A percentile compares a stretch with the other conserved stretches of the same genome.
These are phyloP conservation scores for Globisporangium alternatum DNA, from an alignment of 352 stramenopile species.

Conservation along the genomic window DNA sequence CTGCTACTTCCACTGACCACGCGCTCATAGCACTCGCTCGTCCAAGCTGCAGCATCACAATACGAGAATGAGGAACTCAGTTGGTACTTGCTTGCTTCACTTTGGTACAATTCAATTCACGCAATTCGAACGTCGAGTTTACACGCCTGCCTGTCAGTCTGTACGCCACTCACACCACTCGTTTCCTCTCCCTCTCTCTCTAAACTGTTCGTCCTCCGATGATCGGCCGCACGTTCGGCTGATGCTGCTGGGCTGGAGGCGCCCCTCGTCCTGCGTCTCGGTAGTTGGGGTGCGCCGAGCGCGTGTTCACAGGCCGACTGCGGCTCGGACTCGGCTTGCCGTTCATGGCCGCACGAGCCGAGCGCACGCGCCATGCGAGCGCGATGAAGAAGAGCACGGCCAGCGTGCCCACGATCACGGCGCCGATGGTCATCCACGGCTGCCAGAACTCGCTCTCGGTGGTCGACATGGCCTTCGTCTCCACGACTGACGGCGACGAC, in stretches of 20 bases:
- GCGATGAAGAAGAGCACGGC: slow-evolving; percentile 54
- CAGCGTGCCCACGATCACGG: slow-evolving; percentile 46
- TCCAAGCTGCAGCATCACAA: no score
- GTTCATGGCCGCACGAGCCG: slow-evolving; percentile 10
- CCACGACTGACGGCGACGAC: slow-evolving; percentile 47
- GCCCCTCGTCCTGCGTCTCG: neutral
- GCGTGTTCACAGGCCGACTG: neutral
- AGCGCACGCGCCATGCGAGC: slow-evolving; percentile 42
- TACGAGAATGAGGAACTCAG: no score
- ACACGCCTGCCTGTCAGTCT: neutral
- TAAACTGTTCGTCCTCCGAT: slow-evolving; percentile 2
- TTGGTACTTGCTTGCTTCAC: neutral
- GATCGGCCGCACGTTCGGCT: neutral
- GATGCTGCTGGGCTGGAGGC: neutral
- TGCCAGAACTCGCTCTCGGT: slow-evolving; percentile 45
- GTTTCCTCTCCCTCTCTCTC: neutral
- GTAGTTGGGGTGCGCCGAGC: slow-evolving; percentile 1
- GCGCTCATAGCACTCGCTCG: no score
- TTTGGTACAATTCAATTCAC: slow-evolving; percentile 6
- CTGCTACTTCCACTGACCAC: no score
- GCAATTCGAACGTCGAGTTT: neutral
- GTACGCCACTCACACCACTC: neutral
- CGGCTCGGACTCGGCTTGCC: slow-evolving; percentile 17
- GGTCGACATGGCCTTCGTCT: slow-evolving; percentile 17
- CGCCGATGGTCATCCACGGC: slow-evolving; percentile 74